A percentile compares a stretch with the other conserved stretches of the same genome.
phyloP scores from a whole-genome alignment of 2,329 filamentous ascomycete species.

The Sclerotinia trifoliorum region DNA sequence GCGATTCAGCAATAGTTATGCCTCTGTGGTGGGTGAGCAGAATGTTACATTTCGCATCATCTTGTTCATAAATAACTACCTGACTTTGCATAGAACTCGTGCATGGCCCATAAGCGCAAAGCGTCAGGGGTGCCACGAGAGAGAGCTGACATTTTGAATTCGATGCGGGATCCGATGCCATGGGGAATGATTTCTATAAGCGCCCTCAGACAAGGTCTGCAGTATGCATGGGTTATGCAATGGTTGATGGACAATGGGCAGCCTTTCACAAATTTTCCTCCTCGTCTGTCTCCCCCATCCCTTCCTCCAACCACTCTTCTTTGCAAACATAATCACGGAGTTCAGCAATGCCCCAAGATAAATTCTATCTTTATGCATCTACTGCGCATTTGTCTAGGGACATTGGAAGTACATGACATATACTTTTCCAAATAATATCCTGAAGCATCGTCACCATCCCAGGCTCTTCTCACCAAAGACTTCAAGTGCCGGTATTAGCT shows the following conservation, averaged over 20 bases:
- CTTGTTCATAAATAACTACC: slow-evolving; percentile 23
- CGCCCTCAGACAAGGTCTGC: slow-evolving; percentile 25
- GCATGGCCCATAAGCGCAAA: slow-evolving; percentile 22
- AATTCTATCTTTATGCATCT: slow-evolving; percentile 39
- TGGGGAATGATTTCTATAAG: slow-evolving; percentile 23
- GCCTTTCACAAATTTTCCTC: slow-evolving; percentile 16
- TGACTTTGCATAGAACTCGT: slow-evolving; percentile 14
- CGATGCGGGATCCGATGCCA: slow-evolving; percentile 22
- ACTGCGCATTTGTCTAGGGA: slow-evolving; percentile 33
- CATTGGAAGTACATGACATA: slow-evolving; percentile 32
- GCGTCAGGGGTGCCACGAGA: slow-evolving; percentile 24
- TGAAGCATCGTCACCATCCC: slow-evolving; percentile 24
- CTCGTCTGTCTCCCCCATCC: slow-evolving; percentile 16
- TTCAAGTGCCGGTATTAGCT: slow-evolving; percentile 32
- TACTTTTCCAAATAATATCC: slow-evolving; percentile 31
- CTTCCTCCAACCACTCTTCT: slow-evolving; percentile 27
- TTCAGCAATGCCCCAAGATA: slow-evolving; percentile 39
- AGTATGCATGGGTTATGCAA: slow-evolving; percentile 20
- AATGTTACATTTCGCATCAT: slow-evolving; percentile 21
- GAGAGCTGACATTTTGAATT: slow-evolving; percentile 21
- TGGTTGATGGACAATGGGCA: slow-evolving; percentile 22
- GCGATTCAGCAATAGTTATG: slow-evolving; percentile 6
- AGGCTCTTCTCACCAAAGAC: slow-evolving; percentile 24
- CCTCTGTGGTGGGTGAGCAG: slow-evolving; percentile 16
- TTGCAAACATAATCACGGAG: slow-evolving; percentile 31